Conservation (phyloP, 345 rosid genomes). For the Arabis alpina region DNA sequence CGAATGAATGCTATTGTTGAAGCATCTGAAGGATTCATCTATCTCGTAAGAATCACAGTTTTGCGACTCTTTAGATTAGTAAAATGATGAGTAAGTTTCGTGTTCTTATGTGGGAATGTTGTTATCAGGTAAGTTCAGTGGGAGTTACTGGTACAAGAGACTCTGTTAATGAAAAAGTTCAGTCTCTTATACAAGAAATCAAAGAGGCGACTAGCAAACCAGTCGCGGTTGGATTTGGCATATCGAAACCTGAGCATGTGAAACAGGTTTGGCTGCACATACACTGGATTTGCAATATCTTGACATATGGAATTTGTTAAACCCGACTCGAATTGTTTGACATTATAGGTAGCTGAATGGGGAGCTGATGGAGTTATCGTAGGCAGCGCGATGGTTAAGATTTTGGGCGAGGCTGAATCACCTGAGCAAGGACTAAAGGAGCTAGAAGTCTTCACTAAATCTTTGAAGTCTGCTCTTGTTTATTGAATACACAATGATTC, state of each 20-base stretch:
- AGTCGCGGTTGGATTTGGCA: conserved; percentile 84
- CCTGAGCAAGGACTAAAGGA: conserved; percentile 72
- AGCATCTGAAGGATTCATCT: conserved; percentile 83
- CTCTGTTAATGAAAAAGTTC: conserved; percentile 67
- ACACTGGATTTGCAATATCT: neutral
- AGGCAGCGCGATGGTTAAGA: conserved; percentile 84
- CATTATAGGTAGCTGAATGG: conserved; percentile 68
- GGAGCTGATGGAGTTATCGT: conserved; percentile 93
- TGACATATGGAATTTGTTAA: neutral
- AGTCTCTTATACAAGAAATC: conserved; percentile 66
- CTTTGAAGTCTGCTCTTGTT: conserved; percentile 65
- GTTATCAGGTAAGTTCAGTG: conserved; percentile 69
- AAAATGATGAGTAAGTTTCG: neutral
- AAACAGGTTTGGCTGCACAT: conserved; percentile 56
- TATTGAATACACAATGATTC: conserved; percentile 42
- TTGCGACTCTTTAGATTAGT: neutral
- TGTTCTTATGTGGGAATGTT: neutral
- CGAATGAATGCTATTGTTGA: conserved; percentile 84
- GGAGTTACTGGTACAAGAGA: conserved; percentile 94
- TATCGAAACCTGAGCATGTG: conserved; percentile 81
- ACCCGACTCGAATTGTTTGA: neutral
- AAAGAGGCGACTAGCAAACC: conserved; percentile 77
- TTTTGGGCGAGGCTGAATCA: conserved; percentile 70
- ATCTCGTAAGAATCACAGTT: conserved; percentile 64
- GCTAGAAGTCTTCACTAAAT: conserved; percentile 62